Evolutionary conservation across 768 basidiomycete genomes (phyloP), one percentile per base, ranked within the genome.

Genomic region (Rhizopogon roseolus): DNA sequence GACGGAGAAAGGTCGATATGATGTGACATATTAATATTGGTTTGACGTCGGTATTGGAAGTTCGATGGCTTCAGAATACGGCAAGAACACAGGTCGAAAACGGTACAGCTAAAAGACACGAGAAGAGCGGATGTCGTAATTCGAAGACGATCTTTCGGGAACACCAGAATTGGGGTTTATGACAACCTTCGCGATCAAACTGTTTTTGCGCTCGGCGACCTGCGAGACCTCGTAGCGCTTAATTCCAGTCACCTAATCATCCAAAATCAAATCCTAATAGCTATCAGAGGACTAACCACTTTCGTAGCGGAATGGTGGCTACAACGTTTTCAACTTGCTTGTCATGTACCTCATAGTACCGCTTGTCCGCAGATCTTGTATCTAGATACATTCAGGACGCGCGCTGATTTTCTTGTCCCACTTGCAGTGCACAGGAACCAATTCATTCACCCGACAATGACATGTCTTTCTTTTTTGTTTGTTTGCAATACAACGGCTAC

Each of bases 121-220:
- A 62, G 56, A 69, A 70, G 62, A 61, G 49, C 68, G 69, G 68
- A 54, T 69, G 54, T 54, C 68, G 67, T 69, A 67, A 69, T 59
- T 69, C 67, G 69, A 69, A 69, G 69, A 40, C 57, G 50, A 45
- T 52, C 57, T 48, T 44, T 57, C 49, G 53, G 50, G 55, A 57
- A 65, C 19, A 46, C 28, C 32, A 63, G 53, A 60, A 59, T 63
- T 61, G 58, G 69, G 60, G 65, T 49, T 58, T 62, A 9, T 29
- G 29, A 1, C 5, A 29, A n/a, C n/a, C n/a, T n/a, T n/a, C n/a
- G n/a, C n/a, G n/a, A n/a, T n/a, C n/a, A n/a, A n/a, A n/a, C n/a
- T n/a, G n/a, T n/a, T n/a, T 45, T 17, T 38, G 5, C 5, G 2
- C 17, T 34, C 45, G 46, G 46, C 4, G 46, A 48, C 32, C 19